A percentile compares a stretch with the other conserved stretches of the same genome.
These are phyloP conservation scores for Triticum dicoccoides DNA, from an alignment of 176 grass and related monocot genomes.

Conservation along the genomic window DNA sequence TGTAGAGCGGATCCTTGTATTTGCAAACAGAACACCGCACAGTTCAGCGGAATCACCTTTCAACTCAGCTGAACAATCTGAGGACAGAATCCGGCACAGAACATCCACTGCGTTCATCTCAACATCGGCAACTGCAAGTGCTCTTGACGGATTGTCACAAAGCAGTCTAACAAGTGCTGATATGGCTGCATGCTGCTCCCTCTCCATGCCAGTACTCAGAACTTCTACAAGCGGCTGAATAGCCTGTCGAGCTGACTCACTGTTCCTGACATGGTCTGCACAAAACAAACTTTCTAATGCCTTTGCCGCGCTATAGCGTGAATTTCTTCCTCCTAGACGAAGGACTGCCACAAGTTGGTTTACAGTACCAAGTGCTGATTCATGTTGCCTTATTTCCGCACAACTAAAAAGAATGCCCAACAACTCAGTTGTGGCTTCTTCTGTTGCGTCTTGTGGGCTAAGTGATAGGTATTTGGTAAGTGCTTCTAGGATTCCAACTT, in stretches of 20 bases:
- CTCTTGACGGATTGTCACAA: slow-evolving; percentile 89
- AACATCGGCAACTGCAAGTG: slow-evolving; percentile 86
- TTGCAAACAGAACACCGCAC: slow-evolving; percentile 90
- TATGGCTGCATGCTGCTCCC: slow-evolving; percentile 99
- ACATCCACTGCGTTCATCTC: slow-evolving; percentile 98
- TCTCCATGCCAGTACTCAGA: slow-evolving; percentile 89
- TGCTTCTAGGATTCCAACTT: slow-evolving; percentile 92
- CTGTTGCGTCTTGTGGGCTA: slow-evolving; percentile 88
- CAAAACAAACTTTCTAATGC: slow-evolving; percentile 95
- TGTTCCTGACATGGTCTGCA: slow-evolving; percentile 95
- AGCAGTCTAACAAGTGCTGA: slow-evolving; percentile 93
- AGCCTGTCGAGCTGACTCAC: slow-evolving; percentile 85
- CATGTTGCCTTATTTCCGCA: slow-evolving; percentile 89
- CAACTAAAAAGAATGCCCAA: slow-evolving; percentile 81
- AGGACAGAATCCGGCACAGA: slow-evolving; percentile 86
- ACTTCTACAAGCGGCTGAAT: slow-evolving; percentile 99
- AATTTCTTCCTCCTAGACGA: slow-evolving; percentile 96
- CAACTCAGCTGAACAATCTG: slow-evolving; percentile 83
- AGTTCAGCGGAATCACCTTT: slow-evolving; percentile 98
- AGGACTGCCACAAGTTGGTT: slow-evolving; percentile 98
- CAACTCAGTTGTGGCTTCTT: slow-evolving; percentile 97
- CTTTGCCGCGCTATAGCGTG: slow-evolving; percentile 94
- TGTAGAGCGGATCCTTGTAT: slow-evolving; percentile 96
- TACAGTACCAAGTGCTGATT: slow-evolving; percentile 81
- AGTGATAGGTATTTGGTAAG: slow-evolving; percentile 97